Base-by-base conservation (phyloP, 2,329 filamentous ascomycete genomes). In the Talaromyces sp. region DNA sequence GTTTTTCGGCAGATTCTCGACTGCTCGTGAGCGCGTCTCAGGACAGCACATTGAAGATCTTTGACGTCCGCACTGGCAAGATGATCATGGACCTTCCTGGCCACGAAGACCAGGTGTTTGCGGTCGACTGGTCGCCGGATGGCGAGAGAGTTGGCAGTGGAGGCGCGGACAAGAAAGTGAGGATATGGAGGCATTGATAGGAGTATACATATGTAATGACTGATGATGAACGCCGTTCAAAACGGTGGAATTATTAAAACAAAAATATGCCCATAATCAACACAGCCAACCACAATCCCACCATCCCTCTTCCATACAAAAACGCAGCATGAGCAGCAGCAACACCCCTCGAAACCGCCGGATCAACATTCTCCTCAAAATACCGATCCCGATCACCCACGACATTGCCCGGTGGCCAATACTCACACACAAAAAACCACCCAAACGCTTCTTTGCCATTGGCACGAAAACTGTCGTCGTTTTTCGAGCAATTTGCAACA, bases 101-200 rank as follows among this genome's bases (percentile, higher is more conserved):
- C 0, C 94, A 98, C 74, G 86, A 91, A 73, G 94, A 96, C 70
- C 91, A 97, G 74, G 93, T 97, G 0, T 97, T 93, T 75, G 92
- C 93, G 0, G 88, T 97, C 12, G 94, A 98, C 74, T 98, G 94
- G 95, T 93, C 90, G 68, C 89, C 92, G 0, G 93, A 97, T 73
- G 95, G 95, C 8, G 85, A 91, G 68, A 88, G 88, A 68, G 93
- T 98, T 16, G 92, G 88, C 18, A 96, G 92, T 74, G 95, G 93
- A 60, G 95, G 95, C 9, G 94, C 94, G 73, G 95, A 99, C 75
- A 97, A 96, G 76, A 82, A 82, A 57, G 84, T 89, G 59, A 80
- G 85, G 69, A 83, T 88, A 67, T 89, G 86, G 86, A 81, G 84
- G 67, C 83, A 88, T 74, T 89, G 72, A 63, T 34, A 42, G 30